A percentile compares a stretch with the other conserved stretches of the same genome.
These are phyloP conservation scores for Penicillium samsonianum DNA, from an alignment of 495 filamentous ascomycete genomes.

Conservation along the genomic window DNA sequence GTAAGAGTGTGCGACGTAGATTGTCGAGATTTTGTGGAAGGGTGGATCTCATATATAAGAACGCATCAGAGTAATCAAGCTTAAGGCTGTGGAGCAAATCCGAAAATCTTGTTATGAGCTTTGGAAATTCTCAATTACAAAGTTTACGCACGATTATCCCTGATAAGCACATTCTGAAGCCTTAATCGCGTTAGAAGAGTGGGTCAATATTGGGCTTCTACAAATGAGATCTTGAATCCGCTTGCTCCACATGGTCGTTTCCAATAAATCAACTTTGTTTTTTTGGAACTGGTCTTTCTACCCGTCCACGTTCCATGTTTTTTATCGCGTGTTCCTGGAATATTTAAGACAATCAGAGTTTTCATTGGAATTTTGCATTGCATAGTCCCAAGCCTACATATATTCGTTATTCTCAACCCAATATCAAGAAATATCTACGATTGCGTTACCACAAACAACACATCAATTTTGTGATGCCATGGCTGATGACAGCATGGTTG, in stretches of 20 bases:
- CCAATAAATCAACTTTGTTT: not conserved
- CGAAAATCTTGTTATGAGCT: constrained; percentile 2
- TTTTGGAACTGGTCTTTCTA: not conserved
- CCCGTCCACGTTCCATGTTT: constrained; percentile 5
- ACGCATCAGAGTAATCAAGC: not conserved
- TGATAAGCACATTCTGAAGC: constrained; percentile 5
- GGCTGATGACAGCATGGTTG: not conserved
- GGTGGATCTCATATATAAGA: not conserved
- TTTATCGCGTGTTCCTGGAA: not conserved
- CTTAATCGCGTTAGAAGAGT: not conserved
- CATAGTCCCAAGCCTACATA: not conserved
- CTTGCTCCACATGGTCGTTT: not conserved
- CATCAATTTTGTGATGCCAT: not conserved
- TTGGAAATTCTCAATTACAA: not conserved
- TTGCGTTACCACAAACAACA: not conserved
- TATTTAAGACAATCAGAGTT: not conserved
- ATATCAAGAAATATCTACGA: not conserved
- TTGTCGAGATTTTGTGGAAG: not conserved
- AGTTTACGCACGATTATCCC: constrained; percentile 8
- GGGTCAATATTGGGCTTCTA: not conserved
- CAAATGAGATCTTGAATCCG: constrained; percentile 6
- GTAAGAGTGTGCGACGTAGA: not conserved
- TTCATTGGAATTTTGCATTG: not conserved
- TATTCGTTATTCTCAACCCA: not conserved
- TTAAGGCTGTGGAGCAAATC: not conserved